Evolutionary conservation across 2,329 filamentous ascomycete genomes (phyloP), one percentile per base, ranked within the genome.

Genomic region (Diaporthe eres): DNA sequence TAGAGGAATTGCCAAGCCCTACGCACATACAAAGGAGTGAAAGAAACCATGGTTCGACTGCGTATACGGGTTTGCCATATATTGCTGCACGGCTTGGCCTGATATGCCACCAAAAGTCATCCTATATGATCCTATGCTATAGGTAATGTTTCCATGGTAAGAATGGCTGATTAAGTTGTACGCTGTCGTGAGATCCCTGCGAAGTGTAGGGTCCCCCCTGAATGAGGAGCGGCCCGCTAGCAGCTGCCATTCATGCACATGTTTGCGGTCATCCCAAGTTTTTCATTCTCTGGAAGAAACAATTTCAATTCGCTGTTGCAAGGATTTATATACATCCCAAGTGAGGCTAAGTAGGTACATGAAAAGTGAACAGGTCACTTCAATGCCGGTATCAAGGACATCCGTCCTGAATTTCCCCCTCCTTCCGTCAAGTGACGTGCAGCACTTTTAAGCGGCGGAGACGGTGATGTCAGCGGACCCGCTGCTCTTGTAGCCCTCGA

Each of bases 401-500:
- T 51, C 28, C 10, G 13, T 34, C 47, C 31, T 10, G n/a, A 17
- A 1, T 13, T 25, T 5, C 12, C 13, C 31, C 22, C 8, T n/a
- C n/a, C 34, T 3, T 13, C 17, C 13, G 22, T 12, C 47, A 39
- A 28, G 17, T 55, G 65, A 42, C 22, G 49, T 8, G 34, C 8
- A 7, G 31, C 44, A 25, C 39, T 53, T 53, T 57, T 70, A 70
- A 4, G 65, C 65, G 8, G 31, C 65, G 15, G 47, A 44, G 42
- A 75, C 75, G 15, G 76, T 77, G n/a, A 77, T 72, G 44, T 74
- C 74, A 34, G 75, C 74, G 44, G 68, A 72, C 13, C 86, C 86
- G 75, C 80, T 84, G 80, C 85, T 86, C 71, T 84, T 80, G 78
- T 87, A 77, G 28, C 75, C 75, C 79, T 87, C 86, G 5, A 84